Conservation (phyloP, 208 protist genomes). For the Herpetomonas samuelpessoai region DNA sequence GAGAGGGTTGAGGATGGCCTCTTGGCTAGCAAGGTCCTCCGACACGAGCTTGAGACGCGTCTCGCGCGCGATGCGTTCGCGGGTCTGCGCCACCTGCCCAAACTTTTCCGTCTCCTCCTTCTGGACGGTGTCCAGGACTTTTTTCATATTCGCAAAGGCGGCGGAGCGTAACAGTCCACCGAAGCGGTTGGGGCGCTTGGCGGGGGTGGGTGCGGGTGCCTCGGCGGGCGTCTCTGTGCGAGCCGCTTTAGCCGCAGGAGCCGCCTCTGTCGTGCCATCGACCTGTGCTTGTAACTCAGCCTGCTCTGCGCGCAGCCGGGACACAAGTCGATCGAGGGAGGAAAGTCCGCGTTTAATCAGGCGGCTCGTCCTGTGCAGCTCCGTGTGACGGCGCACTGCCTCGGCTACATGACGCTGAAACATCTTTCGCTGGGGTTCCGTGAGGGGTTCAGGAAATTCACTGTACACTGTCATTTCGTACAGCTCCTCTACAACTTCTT, state of each 20-base stretch:
- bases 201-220: not conserved
- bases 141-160: constrained; percentile 70
- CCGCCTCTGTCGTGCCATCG: not conserved
- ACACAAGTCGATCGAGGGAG: constrained; percentile 39
- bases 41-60: constrained; percentile 54
- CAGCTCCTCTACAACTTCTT: constrained; percentile 4
- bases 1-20: constrained; percentile 39
- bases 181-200: constrained; percentile 2
- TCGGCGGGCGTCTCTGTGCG: not conserved
- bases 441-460: constrained; percentile 75
- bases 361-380: constrained; percentile 30
- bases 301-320: constrained; percentile 37
- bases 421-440: constrained; percentile 31
- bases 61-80: constrained; percentile 61
- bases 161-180: constrained; percentile 44
- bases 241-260: not conserved
- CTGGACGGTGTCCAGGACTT: constrained; percentile 47
- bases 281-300: constrained; percentile 24
- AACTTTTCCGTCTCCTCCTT: constrained; percentile 47
- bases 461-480: constrained; percentile 26
- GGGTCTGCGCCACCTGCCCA: constrained; percentile 32
- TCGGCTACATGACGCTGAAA: constrained; percentile 39
- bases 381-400: constrained; percentile 33
- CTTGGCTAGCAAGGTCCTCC: constrained; percentile 54
- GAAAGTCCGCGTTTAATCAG: constrained; percentile 40